Base-by-base conservation (phyloP, 805 yeast species). In the Candida wancherniae region DNA sequence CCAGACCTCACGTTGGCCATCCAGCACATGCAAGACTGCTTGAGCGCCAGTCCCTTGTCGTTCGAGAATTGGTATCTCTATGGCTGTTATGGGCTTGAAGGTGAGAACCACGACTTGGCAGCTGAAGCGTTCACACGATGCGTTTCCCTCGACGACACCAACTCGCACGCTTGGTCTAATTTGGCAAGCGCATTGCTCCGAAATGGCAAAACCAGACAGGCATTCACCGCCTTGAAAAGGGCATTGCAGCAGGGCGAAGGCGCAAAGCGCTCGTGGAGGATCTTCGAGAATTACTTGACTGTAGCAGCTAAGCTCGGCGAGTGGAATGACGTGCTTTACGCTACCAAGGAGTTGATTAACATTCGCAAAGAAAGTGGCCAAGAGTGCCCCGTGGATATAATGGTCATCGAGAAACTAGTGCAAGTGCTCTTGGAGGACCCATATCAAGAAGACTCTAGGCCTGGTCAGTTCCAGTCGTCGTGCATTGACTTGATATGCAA, bases 51-150 rank as follows among this genome's bases (percentile, higher is more conserved):
- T 51, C 92, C 96, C 7, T 62, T 85, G 31, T 75, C 73, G 46
- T 77, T 73, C 45, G 84, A 82, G 12, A 82, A 90, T 20, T 87
- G 97, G 95, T 90, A 79, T 53, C 75, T 87, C 48, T 87, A 88
- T 50, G 97, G 97, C 5, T 85, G 95, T 51, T 65, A 88, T 33
- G 95, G 94, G 0, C 63, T 92, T 29, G 95, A 86, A 50, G 56
- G 75, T 9, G 69, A 61, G 6, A 76, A 80, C 44, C 84, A 71
- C 61, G 82, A 78, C 15, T 57, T 83, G 25, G 95, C 97, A 0
- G 79, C 94, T 0, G 94, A 84, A 51, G 96, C 96, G 0, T 88
- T 92, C 53, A 80, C 95, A 1, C 69, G 97, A 48, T 86, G 96
- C 61, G 88, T 87, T 19, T 67, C 94, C 0, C 53, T 88, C 22